Evolutionary conservation across 2,329 filamentous ascomycete species (phyloP).

Genomic region (Emericellopsis atlantica): DNA sequence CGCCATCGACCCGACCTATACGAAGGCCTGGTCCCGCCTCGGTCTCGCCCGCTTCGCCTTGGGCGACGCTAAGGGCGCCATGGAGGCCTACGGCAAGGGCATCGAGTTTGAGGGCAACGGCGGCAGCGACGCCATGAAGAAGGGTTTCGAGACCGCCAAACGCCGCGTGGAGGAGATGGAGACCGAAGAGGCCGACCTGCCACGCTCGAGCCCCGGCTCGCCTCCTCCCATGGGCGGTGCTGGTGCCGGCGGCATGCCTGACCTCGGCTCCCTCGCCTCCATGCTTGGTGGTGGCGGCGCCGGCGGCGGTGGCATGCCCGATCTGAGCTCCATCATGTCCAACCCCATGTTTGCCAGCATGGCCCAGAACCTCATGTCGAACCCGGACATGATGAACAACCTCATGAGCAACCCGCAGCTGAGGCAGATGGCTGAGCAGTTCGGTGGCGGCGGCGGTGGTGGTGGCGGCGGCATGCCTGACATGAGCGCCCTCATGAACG

Average conservation of each 20-base stretch:
- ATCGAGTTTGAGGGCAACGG: slow-evolving; percentile 92
- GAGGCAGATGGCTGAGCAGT: slow-evolving; percentile 74
- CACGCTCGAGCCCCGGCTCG: slow-evolving; percentile 37
- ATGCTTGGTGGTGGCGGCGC: slow-evolving; percentile 58
- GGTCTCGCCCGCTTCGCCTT: slow-evolving; percentile 86
- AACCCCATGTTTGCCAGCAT: slow-evolving; percentile 98
- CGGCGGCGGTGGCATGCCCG: slow-evolving; percentile 71
- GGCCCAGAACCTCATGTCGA: slow-evolving; percentile 95
- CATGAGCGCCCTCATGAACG: slow-evolving; percentile 73
- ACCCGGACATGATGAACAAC: slow-evolving; percentile 83
- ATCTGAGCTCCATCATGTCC: slow-evolving; percentile 77
- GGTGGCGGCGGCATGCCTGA: slow-evolving; percentile 81
- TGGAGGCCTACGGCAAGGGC: slow-evolving; percentile 88
- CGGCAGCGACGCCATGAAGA: slow-evolving; percentile 94
- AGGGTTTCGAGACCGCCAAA: slow-evolving; percentile 89
- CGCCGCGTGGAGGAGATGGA: slow-evolving; percentile 73
- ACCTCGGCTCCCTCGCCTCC: slow-evolving; percentile 56
- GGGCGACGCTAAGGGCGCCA: slow-evolving; percentile 78
- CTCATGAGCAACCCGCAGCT: slow-evolving; percentile 90
- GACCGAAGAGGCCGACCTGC: slow-evolving; percentile 20
- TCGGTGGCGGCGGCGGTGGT: slow-evolving; percentile 53
- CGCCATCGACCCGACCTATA: slow-evolving; percentile 79
- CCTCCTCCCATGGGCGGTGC: slow-evolving; percentile 35
- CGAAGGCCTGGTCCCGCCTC: slow-evolving; percentile 91
- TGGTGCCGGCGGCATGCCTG: slow-evolving; percentile 53